A percentile compares a stretch with the other conserved stretches of the same genome.
Evolutionary conservation across 108 stramenopile genomes (phyloP).

Genomic region (Conticribra weissflogii): DNA sequence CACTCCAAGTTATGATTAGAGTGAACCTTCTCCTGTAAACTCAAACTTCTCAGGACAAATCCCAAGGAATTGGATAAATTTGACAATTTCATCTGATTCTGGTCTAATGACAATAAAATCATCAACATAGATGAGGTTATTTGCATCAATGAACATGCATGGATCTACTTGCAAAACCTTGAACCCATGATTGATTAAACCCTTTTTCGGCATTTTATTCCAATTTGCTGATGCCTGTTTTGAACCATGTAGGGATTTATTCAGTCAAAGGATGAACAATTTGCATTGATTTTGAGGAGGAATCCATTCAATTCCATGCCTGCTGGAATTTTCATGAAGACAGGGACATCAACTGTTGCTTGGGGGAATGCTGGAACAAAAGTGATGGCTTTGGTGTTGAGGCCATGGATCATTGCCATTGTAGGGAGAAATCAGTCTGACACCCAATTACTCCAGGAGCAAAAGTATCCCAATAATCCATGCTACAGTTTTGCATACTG

Average conservation of each 20-base stretch:
- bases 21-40: conserved; percentile 44
- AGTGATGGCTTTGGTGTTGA: conserved; percentile 10
- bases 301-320: neutral
- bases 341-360: conserved; percentile 19
- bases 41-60: conserved; percentile 18
- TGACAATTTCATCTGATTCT: conserved; percentile 25
- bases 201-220: conserved; percentile 7
- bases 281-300: neutral
- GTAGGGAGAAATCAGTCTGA: neutral
- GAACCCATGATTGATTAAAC: conserved; percentile 6
- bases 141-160: too few species aligned
- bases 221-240: conserved; percentile 32
- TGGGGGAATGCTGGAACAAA: too few species aligned
- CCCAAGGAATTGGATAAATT: conserved; percentile 25
- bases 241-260: conserved; percentile 26
- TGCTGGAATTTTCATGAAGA: conserved; percentile 13
- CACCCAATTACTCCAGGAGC: too few species aligned
- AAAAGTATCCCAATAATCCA: too few species aligned
- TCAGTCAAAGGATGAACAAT: conserved; percentile 8
- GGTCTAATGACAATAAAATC: conserved; percentile 49
- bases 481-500: too few species aligned
- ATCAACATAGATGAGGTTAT: too few species aligned
- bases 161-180: conserved; percentile 26
- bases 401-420: conserved; percentile 3
- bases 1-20: conserved; percentile 57